Evolutionary conservation across 352 stramenopile genomes (phyloP).

Genomic region (Phytophthora litchii): DNA sequence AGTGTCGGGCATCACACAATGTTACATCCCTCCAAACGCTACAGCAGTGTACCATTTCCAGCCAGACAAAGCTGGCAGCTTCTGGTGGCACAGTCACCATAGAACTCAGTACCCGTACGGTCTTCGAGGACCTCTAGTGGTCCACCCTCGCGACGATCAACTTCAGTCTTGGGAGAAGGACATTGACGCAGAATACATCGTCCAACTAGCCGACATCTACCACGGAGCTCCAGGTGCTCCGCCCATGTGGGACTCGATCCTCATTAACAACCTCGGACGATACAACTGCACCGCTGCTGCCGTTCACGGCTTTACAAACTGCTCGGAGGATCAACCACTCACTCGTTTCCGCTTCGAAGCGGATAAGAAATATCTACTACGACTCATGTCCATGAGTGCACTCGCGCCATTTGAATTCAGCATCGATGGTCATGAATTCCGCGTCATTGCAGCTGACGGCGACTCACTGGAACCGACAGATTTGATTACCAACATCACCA

Average conservation of each 20-base stretch:
- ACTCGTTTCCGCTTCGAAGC: conserved; percentile 22
- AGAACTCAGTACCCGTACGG: conserved; percentile 32
- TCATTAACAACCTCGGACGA: conserved; percentile 37
- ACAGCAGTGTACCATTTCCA: conserved; percentile 30
- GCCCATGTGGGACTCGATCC: conserved; percentile 31
- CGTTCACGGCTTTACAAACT: conserved; percentile 7
- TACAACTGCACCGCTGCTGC: conserved; percentile 33
- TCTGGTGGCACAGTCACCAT: conserved; percentile 40
- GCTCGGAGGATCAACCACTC: conserved; percentile 18
- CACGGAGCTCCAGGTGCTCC: conserved; percentile 8
- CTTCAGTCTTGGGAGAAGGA: conserved; percentile 19
- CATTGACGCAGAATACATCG: conserved; percentile 30
- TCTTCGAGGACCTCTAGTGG: conserved; percentile 35
- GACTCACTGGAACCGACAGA: conserved; percentile 6
- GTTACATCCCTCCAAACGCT: conserved; percentile 28
- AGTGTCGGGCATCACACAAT: conserved; percentile 35
- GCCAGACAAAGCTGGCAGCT: conserved; percentile 30
- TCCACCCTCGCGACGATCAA: conserved; percentile 20
- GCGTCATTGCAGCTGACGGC: not conserved
- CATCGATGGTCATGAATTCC: conserved; percentile 39
- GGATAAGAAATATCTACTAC: conserved; percentile 30
- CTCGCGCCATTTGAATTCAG: conserved; percentile 37
- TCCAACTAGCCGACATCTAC: conserved; percentile 39
- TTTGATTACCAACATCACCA: conserved; percentile 21
- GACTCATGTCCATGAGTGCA: conserved; percentile 30